Conservation (phyloP, 306 rosid species). For the Gynostemma pentaphyllum region DNA sequence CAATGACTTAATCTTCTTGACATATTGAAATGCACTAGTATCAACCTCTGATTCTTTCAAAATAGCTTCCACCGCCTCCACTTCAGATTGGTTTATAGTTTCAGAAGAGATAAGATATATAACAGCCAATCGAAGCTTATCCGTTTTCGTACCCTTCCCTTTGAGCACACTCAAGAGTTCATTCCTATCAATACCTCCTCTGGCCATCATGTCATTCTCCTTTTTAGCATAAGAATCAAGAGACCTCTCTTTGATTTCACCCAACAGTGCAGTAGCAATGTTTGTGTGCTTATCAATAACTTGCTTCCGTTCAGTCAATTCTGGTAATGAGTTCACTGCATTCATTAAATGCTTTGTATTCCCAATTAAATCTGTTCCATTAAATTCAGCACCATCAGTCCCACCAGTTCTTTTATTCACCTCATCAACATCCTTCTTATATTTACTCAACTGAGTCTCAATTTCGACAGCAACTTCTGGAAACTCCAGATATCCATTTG, state of each 20-base stretch:
- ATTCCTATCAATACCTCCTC: conserved; percentile 68
- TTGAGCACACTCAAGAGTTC: conserved; percentile 64
- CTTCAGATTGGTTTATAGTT: conserved; percentile 69
- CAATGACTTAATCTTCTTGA: conserved; percentile 87
- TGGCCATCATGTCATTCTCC: conserved; percentile 91
- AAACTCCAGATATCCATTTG: conserved; percentile 69
- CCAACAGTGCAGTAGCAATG: conserved; percentile 80
- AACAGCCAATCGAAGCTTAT: conserved; percentile 90
- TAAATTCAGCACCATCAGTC: conserved; percentile 73
- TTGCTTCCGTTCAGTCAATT: conserved; percentile 87
- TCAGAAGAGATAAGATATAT: conserved; percentile 82
- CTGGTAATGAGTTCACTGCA: conserved; percentile 94
- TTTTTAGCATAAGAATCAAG: conserved; percentile 85
- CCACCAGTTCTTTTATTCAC: conserved; percentile 92
- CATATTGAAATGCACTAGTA: conserved; percentile 84
- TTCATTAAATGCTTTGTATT: conserved; percentile 95
- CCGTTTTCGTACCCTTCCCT: conserved; percentile 81
- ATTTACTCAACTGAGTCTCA: conserved; percentile 73
- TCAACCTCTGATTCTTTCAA: conserved; percentile 84
- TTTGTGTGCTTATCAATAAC: conserved; percentile 95
- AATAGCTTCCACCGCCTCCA: conserved; percentile 74
- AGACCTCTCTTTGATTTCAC: conserved; percentile 92
- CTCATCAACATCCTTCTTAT: conserved; percentile 91
- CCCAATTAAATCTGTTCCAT: conserved; percentile 88
- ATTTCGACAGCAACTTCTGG: conserved; percentile 97